phyloP scores from a whole-genome alignment of 441 rosid species.

The Pelargonium cotyledonis region DNA sequence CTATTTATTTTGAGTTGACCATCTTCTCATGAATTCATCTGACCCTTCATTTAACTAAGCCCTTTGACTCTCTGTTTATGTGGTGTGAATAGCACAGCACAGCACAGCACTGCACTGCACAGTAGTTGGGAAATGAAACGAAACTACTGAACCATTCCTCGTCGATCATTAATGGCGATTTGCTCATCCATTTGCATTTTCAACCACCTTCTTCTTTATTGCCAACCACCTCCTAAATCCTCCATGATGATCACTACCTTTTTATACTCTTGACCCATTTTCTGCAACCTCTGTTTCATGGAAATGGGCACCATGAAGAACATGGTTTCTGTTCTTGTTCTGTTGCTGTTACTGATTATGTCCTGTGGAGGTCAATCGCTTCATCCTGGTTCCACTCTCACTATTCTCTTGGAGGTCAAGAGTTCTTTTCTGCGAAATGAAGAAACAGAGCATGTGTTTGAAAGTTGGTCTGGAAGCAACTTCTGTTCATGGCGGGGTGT shows the following conservation, averaged over 20 bases:
- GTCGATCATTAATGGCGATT: neutral
- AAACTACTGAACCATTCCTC: too few species aligned
- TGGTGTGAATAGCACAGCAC: neutral
- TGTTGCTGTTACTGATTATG: constrained; percentile 20
- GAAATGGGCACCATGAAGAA: constrained; percentile 13
- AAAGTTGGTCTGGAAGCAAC: constrained; percentile 47
- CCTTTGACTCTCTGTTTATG: neutral
- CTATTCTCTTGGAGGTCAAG: constrained; percentile 51
- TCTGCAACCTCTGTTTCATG: neutral
- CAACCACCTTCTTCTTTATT: neutral
- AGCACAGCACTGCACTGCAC: neutral
- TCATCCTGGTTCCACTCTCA: constrained; percentile 21
- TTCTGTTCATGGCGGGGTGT: constrained; percentile 69
- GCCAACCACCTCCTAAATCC: neutral
- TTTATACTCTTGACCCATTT: neutral
- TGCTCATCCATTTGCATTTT: neutral
- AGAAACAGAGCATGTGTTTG: constrained; percentile 25
- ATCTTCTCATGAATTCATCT: neutral
- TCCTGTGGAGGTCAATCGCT: constrained; percentile 21
- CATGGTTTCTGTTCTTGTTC: constrained; percentile 13
- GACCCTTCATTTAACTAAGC: neutral
- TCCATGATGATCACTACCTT: neutral
- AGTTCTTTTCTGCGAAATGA: constrained; percentile 33
- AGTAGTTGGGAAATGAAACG: neutral
- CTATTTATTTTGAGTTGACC: neutral